A percentile compares a stretch with the other conserved stretches of the same genome.
phyloP scores from a whole-genome alignment of 1,139 yeast genomes.

The Arxiozyma bovina region DNA sequence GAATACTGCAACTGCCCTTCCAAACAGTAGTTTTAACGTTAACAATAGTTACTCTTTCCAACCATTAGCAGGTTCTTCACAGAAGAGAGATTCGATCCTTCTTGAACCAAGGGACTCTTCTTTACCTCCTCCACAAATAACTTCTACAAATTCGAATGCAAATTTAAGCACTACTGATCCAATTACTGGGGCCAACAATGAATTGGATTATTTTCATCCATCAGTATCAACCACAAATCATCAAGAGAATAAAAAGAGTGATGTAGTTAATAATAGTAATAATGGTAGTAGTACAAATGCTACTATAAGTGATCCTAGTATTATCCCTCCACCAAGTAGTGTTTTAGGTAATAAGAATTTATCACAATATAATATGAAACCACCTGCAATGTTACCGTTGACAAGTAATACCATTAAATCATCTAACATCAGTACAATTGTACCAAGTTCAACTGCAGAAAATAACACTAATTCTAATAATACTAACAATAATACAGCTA shows the following conservation, averaged over 20 bases:
- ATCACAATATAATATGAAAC: constrained; percentile 7
- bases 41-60: background rate
- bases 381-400: constrained; percentile 7
- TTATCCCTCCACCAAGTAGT: background rate
- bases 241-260: background rate
- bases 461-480: background rate
- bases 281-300: background rate
- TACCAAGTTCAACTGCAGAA: background rate
- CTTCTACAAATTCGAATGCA: background rate
- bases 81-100: background rate
- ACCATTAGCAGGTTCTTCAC: background rate
- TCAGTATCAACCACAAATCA: background rate
- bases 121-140: background rate
- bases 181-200: background rate
- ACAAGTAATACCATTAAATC: background rate
- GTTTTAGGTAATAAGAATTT: constrained; percentile 2
- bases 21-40: background rate
- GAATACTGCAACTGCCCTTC: background rate
- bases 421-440: background rate
- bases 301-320: background rate
- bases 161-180: background rate
- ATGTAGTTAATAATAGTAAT: background rate
- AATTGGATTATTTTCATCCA: background rate
- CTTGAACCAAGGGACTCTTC: constrained; percentile 1
- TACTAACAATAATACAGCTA: background rate